A percentile compares a stretch with the other conserved stretches of the same genome.
These are phyloP conservation scores for Talaromyces sp. DNA, from an alignment of 2,329 filamentous ascomycete species.

Conservation along the genomic window DNA sequence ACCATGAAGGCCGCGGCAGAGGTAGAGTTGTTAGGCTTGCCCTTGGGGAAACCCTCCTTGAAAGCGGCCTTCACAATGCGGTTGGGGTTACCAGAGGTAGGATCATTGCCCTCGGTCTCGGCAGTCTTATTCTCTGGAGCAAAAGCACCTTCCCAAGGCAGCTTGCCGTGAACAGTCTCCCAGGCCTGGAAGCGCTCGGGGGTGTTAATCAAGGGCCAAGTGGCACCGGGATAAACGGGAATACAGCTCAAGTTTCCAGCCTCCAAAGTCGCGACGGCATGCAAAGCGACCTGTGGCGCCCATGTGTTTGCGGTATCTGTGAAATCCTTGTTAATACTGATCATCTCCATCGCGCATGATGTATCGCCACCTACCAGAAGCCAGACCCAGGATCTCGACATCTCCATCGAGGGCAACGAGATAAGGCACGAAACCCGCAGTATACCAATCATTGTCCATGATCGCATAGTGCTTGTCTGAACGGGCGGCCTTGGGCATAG, in stretches of 20 bases:
- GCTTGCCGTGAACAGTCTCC: conserved; percentile 48
- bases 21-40: conserved; percentile 39
- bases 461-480: conserved; percentile 38
- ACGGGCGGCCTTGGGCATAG: conserved; percentile 2
- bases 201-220: conserved; percentile 52
- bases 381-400: conserved; percentile 49
- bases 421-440: conserved; percentile 48
- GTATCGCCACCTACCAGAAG: conserved; percentile 24
- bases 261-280: conserved; percentile 53
- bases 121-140: conserved; percentile 46
- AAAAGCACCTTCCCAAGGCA: conserved; percentile 53
- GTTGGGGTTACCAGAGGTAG: conserved; percentile 49
- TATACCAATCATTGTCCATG: conserved; percentile 53
- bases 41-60: conserved; percentile 51
- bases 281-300: conserved; percentile 49
- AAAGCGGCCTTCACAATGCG: conserved; percentile 48
- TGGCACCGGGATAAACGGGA: conserved; percentile 52
- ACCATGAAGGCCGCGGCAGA: conserved; percentile 53
- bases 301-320: conserved; percentile 49
- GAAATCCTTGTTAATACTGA: neutral
- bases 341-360: neutral
- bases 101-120: conserved; percentile 48
- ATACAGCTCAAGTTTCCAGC: conserved; percentile 52
- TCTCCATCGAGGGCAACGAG: conserved; percentile 49
- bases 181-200: conserved; percentile 49